A percentile compares a stretch with the other conserved stretches of the same genome.
Conservation (phyloP, 495 filamentous ascomycete species). For the Podospora fimiseda region DNA sequence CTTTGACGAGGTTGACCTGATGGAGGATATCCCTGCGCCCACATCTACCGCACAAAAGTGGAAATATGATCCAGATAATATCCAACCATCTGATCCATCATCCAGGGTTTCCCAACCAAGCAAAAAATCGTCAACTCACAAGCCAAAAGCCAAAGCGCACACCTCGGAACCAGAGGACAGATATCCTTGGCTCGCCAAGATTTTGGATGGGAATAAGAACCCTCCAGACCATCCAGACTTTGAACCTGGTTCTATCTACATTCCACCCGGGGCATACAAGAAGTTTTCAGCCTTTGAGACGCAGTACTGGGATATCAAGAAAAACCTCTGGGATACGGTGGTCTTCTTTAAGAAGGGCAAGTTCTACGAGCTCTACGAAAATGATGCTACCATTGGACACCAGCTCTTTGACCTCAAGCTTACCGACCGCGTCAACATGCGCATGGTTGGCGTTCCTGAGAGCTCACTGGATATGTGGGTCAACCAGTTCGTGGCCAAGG, state of each 20-base stretch:
- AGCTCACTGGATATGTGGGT: conserved; percentile 87
- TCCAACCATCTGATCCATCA: conserved; percentile 50
- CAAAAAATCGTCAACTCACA: conserved; percentile 30
- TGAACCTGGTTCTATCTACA: conserved; percentile 84
- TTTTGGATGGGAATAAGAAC: conserved; percentile 75
- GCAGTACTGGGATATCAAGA: conserved; percentile 99
- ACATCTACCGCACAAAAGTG: conserved; percentile 76
- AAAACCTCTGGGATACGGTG: conserved; percentile 93
- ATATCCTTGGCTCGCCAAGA: conserved; percentile 83
- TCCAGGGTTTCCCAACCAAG: conserved; percentile 29
- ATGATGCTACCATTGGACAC: conserved; percentile 94
- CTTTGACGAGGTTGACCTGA: conserved; percentile 33
- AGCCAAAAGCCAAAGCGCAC: conserved; percentile 60
- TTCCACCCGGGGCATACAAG: conserved; percentile 68
- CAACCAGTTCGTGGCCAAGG: conserved; percentile 89
- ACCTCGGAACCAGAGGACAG: conserved; percentile 71
- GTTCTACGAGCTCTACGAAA: conserved; percentile 98
- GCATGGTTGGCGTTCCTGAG: conserved; percentile 93
- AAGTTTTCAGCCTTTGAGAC: conserved; percentile 92
- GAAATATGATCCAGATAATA: conserved; percentile 76
- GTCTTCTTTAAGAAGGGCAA: conserved; percentile 99
- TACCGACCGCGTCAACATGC: conserved; percentile 98
- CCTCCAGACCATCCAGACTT: conserved; percentile 78
- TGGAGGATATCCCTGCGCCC: conserved; percentile 42
- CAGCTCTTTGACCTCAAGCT: conserved; percentile 97